Evolutionary conservation across 2,329 filamentous ascomycete genomes (phyloP).

Genomic region (Rosellinia necatrix): DNA sequence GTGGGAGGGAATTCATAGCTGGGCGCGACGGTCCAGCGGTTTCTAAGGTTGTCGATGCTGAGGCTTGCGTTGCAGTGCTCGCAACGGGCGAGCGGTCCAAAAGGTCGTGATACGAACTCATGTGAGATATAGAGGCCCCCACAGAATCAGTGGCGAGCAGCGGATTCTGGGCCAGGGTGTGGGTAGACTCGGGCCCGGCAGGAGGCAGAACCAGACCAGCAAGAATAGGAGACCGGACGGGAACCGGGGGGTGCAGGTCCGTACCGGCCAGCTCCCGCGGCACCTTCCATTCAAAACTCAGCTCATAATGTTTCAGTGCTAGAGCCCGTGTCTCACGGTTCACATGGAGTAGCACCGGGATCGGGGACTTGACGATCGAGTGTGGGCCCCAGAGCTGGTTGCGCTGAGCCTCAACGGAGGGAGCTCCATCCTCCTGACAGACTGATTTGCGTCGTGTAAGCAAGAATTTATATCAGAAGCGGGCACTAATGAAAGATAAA

Average conservation of each 20-base stretch:
- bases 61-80: too few species aligned
- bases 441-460: constrained; percentile 7
- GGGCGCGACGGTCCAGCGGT: too few species aligned
- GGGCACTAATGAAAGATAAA: not conserved
- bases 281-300: constrained; percentile 52
- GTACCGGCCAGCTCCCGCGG: constrained; percentile 44
- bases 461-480: not conserved
- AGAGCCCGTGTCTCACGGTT: constrained; percentile 50
- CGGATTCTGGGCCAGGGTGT: too few species aligned
- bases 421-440: constrained; percentile 14
- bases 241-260: constrained; percentile 14
- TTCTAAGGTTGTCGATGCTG: too few species aligned
- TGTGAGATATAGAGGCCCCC: not conserved
- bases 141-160: not conserved
- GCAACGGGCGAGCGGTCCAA: constrained; percentile 7
- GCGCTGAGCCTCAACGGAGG: constrained; percentile 11
- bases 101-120: constrained; percentile 23
- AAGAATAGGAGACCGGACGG: constrained; percentile 2
- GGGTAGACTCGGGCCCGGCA: not conserved
- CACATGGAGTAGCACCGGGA: constrained; percentile 51
- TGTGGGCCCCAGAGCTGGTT: constrained; percentile 28
- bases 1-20: too few species aligned
- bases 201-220: not conserved
- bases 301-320: constrained; percentile 51
- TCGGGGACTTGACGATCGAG: constrained; percentile 29